Percentiles rank a stretch among this genome's conserved stretches.
phyloP scores from a whole-genome alignment of 257 asterid species.

The Leptodermis oblonga region DNA sequence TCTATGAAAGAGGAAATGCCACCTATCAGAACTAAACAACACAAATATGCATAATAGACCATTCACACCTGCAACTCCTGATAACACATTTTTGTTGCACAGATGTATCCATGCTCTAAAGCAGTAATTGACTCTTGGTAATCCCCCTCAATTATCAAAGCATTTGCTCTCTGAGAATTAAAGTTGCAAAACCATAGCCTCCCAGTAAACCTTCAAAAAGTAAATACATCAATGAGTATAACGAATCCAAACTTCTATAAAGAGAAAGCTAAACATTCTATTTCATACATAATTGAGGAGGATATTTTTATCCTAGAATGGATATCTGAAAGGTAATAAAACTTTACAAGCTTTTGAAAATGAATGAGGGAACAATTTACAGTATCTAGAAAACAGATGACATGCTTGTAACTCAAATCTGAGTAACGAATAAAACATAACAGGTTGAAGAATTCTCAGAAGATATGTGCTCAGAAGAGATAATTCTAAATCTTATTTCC shows the following conservation, averaged over 20 bases:
- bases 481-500: neutral
- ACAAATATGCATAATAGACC: slow-evolving; percentile 14
- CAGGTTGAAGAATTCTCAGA: neutral
- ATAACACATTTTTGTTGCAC: slow-evolving; percentile 89
- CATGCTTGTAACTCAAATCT: neutral
- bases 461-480: neutral
- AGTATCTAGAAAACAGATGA: neutral
- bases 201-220: slow-evolving; percentile 70
- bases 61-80: slow-evolving; percentile 86
- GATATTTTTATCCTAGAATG: neutral
- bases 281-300: neutral
- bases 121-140: slow-evolving; percentile 65
- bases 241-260: neutral
- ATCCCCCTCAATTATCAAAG: slow-evolving; percentile 83
- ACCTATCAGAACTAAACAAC: slow-evolving; percentile 18
- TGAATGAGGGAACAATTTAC: slow-evolving; percentile 1
- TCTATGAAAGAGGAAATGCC: neutral
- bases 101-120: slow-evolving; percentile 63
- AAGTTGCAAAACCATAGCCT: slow-evolving; percentile 94
- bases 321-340: neutral
- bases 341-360: neutral
- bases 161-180: slow-evolving; percentile 93
- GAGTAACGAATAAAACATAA: neutral
- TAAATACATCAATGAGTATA: neutral
- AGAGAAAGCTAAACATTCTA: neutral